Evolutionary conservation across 164 flowering plant genomes (phyloP).

Genomic region (Berberis thunbergii): DNA sequence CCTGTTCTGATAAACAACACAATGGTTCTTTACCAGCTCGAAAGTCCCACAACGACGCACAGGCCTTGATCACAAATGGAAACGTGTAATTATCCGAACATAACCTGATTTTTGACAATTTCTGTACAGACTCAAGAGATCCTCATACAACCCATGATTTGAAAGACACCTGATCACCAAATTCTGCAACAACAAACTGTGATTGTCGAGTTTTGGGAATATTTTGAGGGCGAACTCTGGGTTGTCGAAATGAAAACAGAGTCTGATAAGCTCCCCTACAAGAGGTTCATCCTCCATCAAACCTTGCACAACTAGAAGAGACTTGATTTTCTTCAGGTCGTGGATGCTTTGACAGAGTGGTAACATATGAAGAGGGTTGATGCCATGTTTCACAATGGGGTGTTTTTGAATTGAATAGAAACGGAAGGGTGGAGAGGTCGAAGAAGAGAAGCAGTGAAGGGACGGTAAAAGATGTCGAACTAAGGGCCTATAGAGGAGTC

Average conservation of each 20-base stretch:
- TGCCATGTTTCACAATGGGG: too few species aligned
- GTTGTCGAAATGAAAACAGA: constrained; percentile 6
- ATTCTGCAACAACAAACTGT: constrained; percentile 15
- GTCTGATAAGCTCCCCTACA: constrained; percentile 3
- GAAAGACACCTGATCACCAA: constrained; percentile 12
- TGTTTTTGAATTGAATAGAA: too few species aligned
- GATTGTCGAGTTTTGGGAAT: constrained; percentile 1
- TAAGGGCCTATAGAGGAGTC: too few species aligned
- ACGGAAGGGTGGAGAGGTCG: too few species aligned
- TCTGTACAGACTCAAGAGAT: constrained; percentile 6
- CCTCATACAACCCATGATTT: constrained; percentile 6
- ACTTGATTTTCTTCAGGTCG: constrained; percentile 6
- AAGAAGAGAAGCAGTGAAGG: too few species aligned
- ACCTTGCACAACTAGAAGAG: constrained; percentile 8
- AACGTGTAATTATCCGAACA: constrained; percentile 13
- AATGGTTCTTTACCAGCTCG: constrained; percentile 9
- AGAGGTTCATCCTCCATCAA: constrained; percentile 4
- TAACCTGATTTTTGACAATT: constrained; percentile 2
- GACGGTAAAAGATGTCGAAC: too few species aligned
- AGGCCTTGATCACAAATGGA: constrained; percentile 14
- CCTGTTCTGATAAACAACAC: constrained; percentile 8
- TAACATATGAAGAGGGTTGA: constrained; percentile 6
- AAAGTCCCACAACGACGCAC: constrained; percentile 1
- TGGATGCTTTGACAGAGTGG: constrained; percentile 4
- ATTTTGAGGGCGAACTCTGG: constrained; percentile 4